Percentiles rank a stretch among this genome's conserved stretches.
Conservation (phyloP, 164 flowering plant genomes). For the Malania oleifera region DNA sequence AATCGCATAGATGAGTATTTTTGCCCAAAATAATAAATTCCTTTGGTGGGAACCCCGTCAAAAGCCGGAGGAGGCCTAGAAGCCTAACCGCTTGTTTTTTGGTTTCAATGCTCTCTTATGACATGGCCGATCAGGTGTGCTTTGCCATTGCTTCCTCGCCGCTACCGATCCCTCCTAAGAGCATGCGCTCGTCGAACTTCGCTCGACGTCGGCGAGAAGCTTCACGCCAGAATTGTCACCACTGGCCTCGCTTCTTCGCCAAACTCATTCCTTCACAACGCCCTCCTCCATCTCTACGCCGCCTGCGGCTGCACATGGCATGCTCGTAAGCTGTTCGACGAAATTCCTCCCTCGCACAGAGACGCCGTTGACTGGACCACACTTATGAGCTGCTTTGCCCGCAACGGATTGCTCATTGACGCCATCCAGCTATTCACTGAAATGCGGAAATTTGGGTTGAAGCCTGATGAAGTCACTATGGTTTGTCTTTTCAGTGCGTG, state of each 20-base stretch:
- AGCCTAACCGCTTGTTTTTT: too few relatives aligned
- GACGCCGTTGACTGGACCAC: conserved; percentile 68
- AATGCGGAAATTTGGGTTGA: conserved; percentile 27
- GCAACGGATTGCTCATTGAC: conserved; percentile 14
- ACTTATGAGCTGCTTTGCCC: conserved; percentile 38
- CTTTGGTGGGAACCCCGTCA: too few relatives aligned
- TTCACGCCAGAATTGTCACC: conserved; percentile 53
- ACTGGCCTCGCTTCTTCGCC: conserved; percentile 33
- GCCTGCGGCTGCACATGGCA: conserved; percentile 12
- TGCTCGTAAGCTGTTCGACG: conserved; percentile 55
- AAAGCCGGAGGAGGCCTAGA: too few relatives aligned
- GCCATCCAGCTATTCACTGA: conserved; percentile 34
- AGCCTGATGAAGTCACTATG: conserved; percentile 47
- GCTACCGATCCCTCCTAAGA: conserved; percentile 39
- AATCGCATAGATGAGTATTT: too few relatives aligned
- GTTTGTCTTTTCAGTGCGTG: conserved; percentile 40
- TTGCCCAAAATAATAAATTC: too few relatives aligned
- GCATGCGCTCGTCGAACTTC: conserved; percentile 30
- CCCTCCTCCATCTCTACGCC: conserved; percentile 50
- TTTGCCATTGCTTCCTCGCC: conserved; percentile 22
- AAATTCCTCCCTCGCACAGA: conserved; percentile 43
- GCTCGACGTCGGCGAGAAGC: conserved; percentile 28
- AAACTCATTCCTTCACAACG: conserved; percentile 40
- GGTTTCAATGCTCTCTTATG: conserved; percentile 13
- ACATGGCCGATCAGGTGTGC: conserved; percentile 25